Conservation (phyloP, 768 basidiomycete species). For the Brasilioporus rufonigricans region DNA sequence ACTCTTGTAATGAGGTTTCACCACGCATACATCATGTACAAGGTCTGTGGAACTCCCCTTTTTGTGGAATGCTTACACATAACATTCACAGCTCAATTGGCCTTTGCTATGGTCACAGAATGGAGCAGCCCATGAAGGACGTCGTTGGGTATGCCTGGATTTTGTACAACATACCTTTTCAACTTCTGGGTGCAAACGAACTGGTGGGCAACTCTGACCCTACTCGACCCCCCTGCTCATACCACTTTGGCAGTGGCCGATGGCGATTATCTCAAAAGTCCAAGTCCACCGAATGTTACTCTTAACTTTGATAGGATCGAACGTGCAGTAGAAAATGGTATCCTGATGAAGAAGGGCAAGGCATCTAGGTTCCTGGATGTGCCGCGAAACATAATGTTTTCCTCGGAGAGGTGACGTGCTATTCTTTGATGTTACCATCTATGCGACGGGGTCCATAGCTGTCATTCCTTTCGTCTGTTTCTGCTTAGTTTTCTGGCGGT, state of each 20-base stretch:
- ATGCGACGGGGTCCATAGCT: constrained; percentile 37
- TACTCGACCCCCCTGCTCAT: no score
- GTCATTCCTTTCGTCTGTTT: constrained; percentile 3
- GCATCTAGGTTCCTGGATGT: background rate
- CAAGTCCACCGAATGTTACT: constrained; percentile 22
- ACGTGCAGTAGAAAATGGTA: constrained; percentile 17
- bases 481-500: background rate
- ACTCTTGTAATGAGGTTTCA: constrained; percentile 52
- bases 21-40: constrained; percentile 49
- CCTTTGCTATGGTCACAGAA: constrained; percentile 12
- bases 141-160: constrained; percentile 7
- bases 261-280: constrained; percentile 25
- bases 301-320: constrained; percentile 24
- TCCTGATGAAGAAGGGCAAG: constrained; percentile 25
- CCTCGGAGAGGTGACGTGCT: constrained; percentile 23
- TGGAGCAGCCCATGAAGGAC: constrained; percentile 9
- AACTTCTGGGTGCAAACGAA: constrained; percentile 65
- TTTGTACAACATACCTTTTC: no score
- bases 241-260: constrained; percentile 20
- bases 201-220: constrained; percentile 11
- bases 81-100: constrained; percentile 18
- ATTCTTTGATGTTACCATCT: constrained; percentile 35
- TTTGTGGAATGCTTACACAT: background rate
- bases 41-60: constrained; percentile 26
- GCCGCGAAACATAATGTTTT: background rate